Evolutionary conservation across 768 basidiomycete genomes (phyloP).

Genomic region (Agaricus sinodeliciosus): DNA sequence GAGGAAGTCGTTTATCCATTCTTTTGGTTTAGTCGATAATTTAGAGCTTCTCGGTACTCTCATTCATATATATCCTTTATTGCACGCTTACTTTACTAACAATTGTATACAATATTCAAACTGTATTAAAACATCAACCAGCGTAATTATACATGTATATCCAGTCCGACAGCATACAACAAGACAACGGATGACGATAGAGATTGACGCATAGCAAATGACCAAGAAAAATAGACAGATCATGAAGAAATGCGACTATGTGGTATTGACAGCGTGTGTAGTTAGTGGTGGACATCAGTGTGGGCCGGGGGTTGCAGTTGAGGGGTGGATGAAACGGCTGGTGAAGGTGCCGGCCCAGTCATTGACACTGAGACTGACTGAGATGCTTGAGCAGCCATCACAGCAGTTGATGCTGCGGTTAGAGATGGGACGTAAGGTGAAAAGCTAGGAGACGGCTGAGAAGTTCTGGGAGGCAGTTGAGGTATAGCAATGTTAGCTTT

Average conservation of each 20-base stretch:
- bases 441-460: constrained; percentile 1
- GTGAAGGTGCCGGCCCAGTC: background rate
- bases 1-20: background rate
- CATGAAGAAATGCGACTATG: background rate
- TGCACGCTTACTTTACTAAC: background rate
- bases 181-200: background rate
- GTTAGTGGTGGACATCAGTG: background rate
- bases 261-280: background rate
- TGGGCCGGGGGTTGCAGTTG: background rate
- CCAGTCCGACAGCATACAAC: background rate
- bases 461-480: constrained; percentile 4
- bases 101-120: constrained; percentile 7
- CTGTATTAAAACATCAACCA: background rate
- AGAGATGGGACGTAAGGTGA: background rate
- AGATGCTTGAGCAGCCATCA: too few species aligned
- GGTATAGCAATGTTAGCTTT: constrained; percentile 21
- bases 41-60: background rate
- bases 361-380: background rate
- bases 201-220: too few species aligned
- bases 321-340: background rate
- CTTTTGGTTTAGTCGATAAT: background rate
- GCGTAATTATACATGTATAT: constrained; percentile 7
- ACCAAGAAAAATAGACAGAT: too few species aligned
- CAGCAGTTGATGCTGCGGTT: background rate
- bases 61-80: too few species aligned